Conservation (phyloP, 2,329 filamentous ascomycete species). For the Fonsecaea monophora region DNA sequence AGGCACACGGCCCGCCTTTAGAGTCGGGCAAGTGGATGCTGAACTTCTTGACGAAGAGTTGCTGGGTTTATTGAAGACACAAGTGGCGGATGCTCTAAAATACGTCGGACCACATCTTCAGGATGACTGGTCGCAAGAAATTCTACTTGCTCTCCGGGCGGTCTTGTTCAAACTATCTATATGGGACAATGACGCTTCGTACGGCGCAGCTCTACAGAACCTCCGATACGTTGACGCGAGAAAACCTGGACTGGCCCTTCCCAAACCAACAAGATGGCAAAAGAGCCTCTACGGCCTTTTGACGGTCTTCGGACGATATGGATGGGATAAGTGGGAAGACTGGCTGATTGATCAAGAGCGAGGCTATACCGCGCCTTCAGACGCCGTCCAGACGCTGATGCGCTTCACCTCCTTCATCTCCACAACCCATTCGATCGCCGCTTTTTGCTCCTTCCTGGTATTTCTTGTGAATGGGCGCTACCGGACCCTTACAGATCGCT, state of each 20-base stretch:
- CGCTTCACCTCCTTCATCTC: slow-evolving; percentile 72
- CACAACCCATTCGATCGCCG: slow-evolving; percentile 79
- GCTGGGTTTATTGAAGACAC: slow-evolving; percentile 79
- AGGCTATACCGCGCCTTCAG: slow-evolving; percentile 61
- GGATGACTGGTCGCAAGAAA: slow-evolving; percentile 88
- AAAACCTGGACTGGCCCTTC: slow-evolving; percentile 63
- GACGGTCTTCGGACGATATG: slow-evolving; percentile 86
- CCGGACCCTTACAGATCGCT: slow-evolving; percentile 84
- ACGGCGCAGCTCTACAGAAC: slow-evolving; percentile 91
- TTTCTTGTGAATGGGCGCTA: slow-evolving; percentile 93
- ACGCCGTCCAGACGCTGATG: slow-evolving; percentile 64
- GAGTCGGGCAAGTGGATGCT: slow-evolving; percentile 94
- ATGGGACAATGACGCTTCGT: slow-evolving; percentile 95
- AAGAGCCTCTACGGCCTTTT: slow-evolving; percentile 83
- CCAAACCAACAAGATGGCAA: slow-evolving; percentile 78
- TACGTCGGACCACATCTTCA: slow-evolving; percentile 79
- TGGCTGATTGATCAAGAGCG: slow-evolving; percentile 80
- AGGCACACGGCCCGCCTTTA: slow-evolving; percentile 82
- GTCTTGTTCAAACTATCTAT: slow-evolving; percentile 92
- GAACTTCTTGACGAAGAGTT: slow-evolving; percentile 95
- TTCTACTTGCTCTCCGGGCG: slow-evolving; percentile 75
- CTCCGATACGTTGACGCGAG: slow-evolving; percentile 88
- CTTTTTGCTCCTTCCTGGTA: slow-evolving; percentile 83
- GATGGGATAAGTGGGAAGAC: slow-evolving; percentile 90
- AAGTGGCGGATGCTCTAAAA: slow-evolving; percentile 86